Evolutionary conservation across 176 grass and related monocot genomes (phyloP).

Genomic region (Avena eriantha): DNA sequence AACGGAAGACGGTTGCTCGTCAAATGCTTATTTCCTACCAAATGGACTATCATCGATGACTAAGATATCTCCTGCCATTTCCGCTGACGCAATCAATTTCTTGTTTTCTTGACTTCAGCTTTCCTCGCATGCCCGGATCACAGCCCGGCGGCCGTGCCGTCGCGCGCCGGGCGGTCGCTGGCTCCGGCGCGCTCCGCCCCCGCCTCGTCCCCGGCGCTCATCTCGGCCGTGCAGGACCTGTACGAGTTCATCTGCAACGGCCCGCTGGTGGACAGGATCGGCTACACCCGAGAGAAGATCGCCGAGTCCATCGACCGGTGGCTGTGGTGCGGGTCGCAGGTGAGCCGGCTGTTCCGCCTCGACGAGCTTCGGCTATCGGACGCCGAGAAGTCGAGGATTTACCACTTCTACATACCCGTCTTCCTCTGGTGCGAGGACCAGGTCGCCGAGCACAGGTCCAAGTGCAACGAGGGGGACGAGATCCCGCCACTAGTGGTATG

Average conservation of each 20-base stretch:
- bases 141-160: background rate
- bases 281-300: constrained; percentile 66
- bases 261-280: constrained; percentile 79
- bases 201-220: constrained; percentile 64
- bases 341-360: constrained; percentile 76
- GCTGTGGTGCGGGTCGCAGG: constrained; percentile 58
- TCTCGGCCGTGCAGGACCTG: constrained; percentile 71
- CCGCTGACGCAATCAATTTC: background rate
- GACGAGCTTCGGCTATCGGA: constrained; percentile 67
- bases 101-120: constrained; percentile 34
- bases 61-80: background rate
- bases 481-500: constrained; percentile 90
- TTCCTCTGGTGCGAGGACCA: constrained; percentile 97
- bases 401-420: constrained; percentile 90
- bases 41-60: background rate
- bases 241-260: constrained; percentile 86
- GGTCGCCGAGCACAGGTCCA: constrained; percentile 63
- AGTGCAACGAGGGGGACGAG: constrained; percentile 74
- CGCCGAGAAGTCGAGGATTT: constrained; percentile 84
- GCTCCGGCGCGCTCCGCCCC: constrained; percentile 37
- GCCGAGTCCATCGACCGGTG: constrained; percentile 80
- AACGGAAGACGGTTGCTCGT: background rate
- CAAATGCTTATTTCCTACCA: background rate
- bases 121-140: constrained; percentile 53
- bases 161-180: constrained; percentile 34